Base-by-base conservation (phyloP, 2,329 filamentous ascomycete genomes). In the Cercospora zeae-maydis region DNA sequence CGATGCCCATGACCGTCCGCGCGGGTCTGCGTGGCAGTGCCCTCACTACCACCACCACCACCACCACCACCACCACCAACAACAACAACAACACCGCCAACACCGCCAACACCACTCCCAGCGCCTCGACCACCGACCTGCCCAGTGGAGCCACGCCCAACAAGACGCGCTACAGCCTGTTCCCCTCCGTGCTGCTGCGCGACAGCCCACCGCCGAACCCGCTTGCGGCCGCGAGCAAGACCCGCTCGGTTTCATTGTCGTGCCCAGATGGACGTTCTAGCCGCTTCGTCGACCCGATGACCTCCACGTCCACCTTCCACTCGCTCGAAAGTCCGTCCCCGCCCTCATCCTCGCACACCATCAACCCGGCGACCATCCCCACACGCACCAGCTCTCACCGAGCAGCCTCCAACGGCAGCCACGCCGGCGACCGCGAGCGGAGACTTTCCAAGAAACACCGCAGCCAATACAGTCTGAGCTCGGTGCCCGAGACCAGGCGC, bases 381-480 rank as follows among this genome's bases (percentile, higher is more conserved):
- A 87, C 88, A 2, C 84, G 90, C 66, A 91, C 87, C 51, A 92
- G 89, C 61, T 90, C 88, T 1, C 86, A 84, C 61, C 81, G 82
- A 66, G 80, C 82, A 66, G 75, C 75, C 8, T 67, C 71, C 66
- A 77, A 75, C 70, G 72, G 73, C 60, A 67, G 70, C 33, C 63
- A 68, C 66, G 61, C 62, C 57, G 58, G 63, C 31, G 59, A 54
- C 59, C 62, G 61, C 57, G 49, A 57, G 27, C 59, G 59, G 16
- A 59, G 51, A 16, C 58, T 62, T 19, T 45, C 53, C 37, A 64
- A 61, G 58, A 68, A 70, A 57, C 68, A 72, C 57, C 59, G 63
- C 27, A 73, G 70, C 61, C 68, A 72, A 56, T 57, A 62, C 34
- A 73, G 70, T 59, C 51, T 72, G 59, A 66, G 65, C 16, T 63